Evolutionary conservation across 768 basidiomycete genomes (phyloP).

Genomic region (Tricholoma saponaceum): DNA sequence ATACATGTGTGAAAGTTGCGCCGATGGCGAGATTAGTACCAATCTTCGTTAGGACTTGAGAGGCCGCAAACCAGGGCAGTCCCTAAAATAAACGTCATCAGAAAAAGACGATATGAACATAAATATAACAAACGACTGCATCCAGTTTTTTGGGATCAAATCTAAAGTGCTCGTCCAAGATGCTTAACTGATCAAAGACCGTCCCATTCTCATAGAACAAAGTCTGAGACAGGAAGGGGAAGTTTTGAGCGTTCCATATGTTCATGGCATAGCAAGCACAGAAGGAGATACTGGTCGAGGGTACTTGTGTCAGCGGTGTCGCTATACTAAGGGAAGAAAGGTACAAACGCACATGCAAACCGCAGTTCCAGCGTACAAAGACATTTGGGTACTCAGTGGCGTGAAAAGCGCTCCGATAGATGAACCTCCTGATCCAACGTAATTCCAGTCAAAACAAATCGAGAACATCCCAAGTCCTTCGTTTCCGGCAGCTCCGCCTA

Average conservation of each 20-base stretch:
- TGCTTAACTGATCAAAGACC: conserved; percentile 45
- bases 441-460: conserved; percentile 61
- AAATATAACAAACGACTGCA: conserved; percentile 27
- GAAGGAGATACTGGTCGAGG: background rate
- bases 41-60: conserved; percentile 39
- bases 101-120: conserved; percentile 3
- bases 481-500: conserved; percentile 54
- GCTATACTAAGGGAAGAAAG: conserved; percentile 8
- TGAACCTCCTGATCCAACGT: conserved; percentile 43
- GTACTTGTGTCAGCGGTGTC: too few relatives aligned
- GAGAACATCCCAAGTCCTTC: conserved; percentile 61
- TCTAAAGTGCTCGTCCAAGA: conserved; percentile 47
- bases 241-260: conserved; percentile 4
- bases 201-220: conserved; percentile 45
- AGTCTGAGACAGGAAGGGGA: conserved; percentile 23
- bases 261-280: conserved; percentile 2
- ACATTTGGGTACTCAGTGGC: conserved; percentile 51
- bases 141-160: conserved; percentile 47
- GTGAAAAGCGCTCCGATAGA: conserved; percentile 45
- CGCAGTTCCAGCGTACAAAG: conserved; percentile 44
- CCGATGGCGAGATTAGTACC: conserved; percentile 35
- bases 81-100: conserved; percentile 17
- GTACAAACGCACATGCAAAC: conserved; percentile 39
- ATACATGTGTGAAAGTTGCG: conserved; percentile 47
- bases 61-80: conserved; percentile 43